A percentile compares a stretch with the other conserved stretches of the same genome.
These are phyloP conservation scores for Podospora bellae-mahoneyi DNA, from an alignment of 495 filamentous ascomycete genomes.

Conservation along the genomic window DNA sequence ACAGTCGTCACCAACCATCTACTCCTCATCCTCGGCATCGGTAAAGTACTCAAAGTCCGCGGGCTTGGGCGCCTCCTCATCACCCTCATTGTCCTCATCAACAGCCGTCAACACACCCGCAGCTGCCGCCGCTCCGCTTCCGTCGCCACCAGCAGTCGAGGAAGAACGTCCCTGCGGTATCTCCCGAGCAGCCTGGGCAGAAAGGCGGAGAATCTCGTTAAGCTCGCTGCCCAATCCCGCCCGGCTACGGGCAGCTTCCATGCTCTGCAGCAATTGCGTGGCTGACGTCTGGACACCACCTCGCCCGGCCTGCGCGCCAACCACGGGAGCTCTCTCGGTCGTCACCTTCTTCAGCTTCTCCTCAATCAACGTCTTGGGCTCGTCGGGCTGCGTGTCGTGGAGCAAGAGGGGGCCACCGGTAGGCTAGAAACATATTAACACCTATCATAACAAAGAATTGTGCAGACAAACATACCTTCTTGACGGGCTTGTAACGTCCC, in stretches of 20 bases:
- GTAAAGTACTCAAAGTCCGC: slow-evolving; percentile 83
- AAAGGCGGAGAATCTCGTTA: neutral
- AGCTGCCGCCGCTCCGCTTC: slow-evolving; percentile 64
- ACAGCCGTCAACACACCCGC: slow-evolving; percentile 78
- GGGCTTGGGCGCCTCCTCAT: slow-evolving; percentile 75
- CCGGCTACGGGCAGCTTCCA: slow-evolving; percentile 10
- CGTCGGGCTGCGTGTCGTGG: slow-evolving; percentile 75
- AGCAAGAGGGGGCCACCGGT: slow-evolving; percentile 92
- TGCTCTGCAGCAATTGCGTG: slow-evolving; percentile 18
- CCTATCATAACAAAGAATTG: neutral
- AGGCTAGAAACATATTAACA: slow-evolving; percentile 61
- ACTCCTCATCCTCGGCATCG: slow-evolving; percentile 61
- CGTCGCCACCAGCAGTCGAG: slow-evolving; percentile 15
- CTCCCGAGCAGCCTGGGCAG: slow-evolving; percentile 18
- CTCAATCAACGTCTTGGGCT: slow-evolving; percentile 75
- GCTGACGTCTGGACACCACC: slow-evolving; percentile 4
- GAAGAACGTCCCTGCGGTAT: slow-evolving; percentile 15
- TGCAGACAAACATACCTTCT: slow-evolving; percentile 64
- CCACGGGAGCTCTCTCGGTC: slow-evolving; percentile 58
- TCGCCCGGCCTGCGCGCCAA: slow-evolving; percentile 30
- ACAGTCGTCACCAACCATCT: slow-evolving; percentile 13
- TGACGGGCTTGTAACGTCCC: slow-evolving; percentile 87
- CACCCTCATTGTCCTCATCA: slow-evolving; percentile 81
- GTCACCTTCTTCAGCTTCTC: slow-evolving; percentile 80
- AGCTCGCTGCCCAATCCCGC: slow-evolving; percentile 12